Percentiles rank a stretch among this genome's conserved stretches.
Conservation (phyloP, 257 asterid genomes). For the Ilex aquifolium region DNA sequence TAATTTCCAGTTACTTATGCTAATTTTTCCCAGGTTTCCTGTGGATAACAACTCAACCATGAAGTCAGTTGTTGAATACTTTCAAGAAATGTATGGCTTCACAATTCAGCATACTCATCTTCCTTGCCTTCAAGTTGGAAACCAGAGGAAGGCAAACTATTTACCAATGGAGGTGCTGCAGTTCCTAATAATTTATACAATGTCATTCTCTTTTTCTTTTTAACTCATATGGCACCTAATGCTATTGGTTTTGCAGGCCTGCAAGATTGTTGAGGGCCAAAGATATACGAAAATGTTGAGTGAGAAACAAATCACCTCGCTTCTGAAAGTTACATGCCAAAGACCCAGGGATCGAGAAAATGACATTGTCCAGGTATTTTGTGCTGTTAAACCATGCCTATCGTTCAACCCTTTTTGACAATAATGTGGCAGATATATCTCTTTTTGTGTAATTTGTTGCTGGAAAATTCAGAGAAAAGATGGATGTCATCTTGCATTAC, state of each 20-base stretch:
- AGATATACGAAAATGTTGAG: not conserved
- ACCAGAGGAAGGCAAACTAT: constrained; percentile 97
- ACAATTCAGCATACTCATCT: constrained; percentile 84
- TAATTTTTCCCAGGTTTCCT: constrained; percentile 60
- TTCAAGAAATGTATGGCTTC: constrained; percentile 91
- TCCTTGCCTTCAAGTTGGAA: constrained; percentile 99
- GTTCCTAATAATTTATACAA: not conserved
- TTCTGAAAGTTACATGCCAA: not conserved
- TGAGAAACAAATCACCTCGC: not conserved
- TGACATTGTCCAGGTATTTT: not conserved
- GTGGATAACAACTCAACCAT: constrained; percentile 79
- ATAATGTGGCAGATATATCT: too few relatives aligned
- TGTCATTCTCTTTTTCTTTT: not conserved
- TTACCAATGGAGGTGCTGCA: constrained; percentile 83
- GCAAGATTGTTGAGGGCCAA: constrained; percentile 44
- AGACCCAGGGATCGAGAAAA: constrained; percentile 1
- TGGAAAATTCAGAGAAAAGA: too few relatives aligned
- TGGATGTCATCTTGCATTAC: too few relatives aligned
- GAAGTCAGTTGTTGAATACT: constrained; percentile 94
- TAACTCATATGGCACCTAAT: constrained; percentile 12
- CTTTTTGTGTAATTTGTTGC: too few relatives aligned
- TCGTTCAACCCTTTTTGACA: too few relatives aligned
- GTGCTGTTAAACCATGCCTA: not conserved
- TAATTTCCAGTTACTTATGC: not conserved
- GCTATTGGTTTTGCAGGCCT: constrained; percentile 50